Evolutionary conservation across 1,284 basidiomycete genomes (phyloP), one percentile per base, ranked within the genome.

Genomic region (Apiotrichum veenhuisii): DNA sequence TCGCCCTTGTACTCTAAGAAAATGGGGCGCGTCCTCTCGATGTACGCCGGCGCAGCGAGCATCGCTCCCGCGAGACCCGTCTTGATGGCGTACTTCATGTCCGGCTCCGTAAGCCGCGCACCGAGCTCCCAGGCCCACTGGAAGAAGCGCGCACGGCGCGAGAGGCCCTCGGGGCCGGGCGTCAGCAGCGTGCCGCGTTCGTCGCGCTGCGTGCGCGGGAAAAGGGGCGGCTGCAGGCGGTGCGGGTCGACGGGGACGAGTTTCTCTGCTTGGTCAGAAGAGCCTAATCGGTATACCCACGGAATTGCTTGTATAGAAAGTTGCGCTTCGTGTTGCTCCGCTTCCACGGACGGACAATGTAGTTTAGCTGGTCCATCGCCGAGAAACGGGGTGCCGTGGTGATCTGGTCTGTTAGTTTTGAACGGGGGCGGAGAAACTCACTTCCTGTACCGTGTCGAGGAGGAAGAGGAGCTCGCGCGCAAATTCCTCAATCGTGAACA

Each of bases 401-500:
- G 45, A 75, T 72, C 73, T 75, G 54, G 3, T 1, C n/a, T n/a
- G 45, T 56, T n/a, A 54, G 57, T n/a, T 15, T n/a, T n/a, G n/a
- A n/a, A n/a, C 30, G 33, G 5, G 18, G 15, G 3, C 3, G 1
- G 3, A 9, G 12, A n/a, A 41, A 44, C 55, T 54, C 18, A 74
- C 73, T 54, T 87, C 82, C 50, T 84, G 80, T 81, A 93, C 87
- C 0, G 89, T 86, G 68, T 92, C 88, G 0, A 91, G 81, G 5
- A 96, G 83, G 40, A 85, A 85, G 43, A 87, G 80, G 46, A 94
- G 77, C 72, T 96, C 93, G 57, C 83, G 80, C 8, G 89, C 84
- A 70, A 95, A 95, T 71, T 96, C 93, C 75, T 96, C 91, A 43
- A 95, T 75, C 0, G 91, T 94, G 75, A 95, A 96, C 58, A 94